Evolutionary conservation across 1,284 basidiomycete species (phyloP).

Genomic region (Trichosporon faecale): DNA sequence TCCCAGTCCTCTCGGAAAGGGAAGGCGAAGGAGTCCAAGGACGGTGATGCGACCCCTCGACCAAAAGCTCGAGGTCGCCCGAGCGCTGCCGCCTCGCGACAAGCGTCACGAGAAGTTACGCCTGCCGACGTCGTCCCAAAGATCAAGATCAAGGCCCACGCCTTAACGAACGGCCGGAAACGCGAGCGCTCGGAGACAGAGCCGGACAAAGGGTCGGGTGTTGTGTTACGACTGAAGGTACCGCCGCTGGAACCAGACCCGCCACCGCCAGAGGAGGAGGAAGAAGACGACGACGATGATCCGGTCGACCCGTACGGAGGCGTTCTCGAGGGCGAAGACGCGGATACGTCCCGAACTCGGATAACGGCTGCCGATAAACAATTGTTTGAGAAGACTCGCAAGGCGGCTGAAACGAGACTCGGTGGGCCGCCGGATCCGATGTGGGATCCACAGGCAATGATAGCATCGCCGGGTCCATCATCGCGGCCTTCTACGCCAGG

Average conservation of each 20-base stretch:
- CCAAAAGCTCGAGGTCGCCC: background rate
- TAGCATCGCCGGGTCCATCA: constrained; percentile 16
- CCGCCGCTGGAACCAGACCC: background rate
- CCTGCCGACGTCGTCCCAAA: constrained; percentile 12
- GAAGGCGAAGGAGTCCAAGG: constrained; percentile 17
- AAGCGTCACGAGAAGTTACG: background rate
- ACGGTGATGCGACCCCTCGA: constrained; percentile 5
- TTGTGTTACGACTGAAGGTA: constrained; percentile 14
- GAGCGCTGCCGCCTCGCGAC: constrained; percentile 12
- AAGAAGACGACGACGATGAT: constrained; percentile 43
- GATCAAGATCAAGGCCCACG: constrained; percentile 17
- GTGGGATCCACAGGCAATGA: constrained; percentile 29
- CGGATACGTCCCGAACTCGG: constrained; percentile 70
- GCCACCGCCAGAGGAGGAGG: constrained; percentile 14
- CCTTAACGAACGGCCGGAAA: background rate
- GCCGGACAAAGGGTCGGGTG: background rate
- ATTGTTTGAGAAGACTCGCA: constrained; percentile 70
- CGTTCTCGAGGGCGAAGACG: constrained; percentile 65
- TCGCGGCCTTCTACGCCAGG: constrained; percentile 27
- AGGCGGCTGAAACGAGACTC: constrained; percentile 62
- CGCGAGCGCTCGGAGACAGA: background rate
- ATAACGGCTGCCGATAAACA: constrained; percentile 67
- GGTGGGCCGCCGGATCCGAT: constrained; percentile 37
- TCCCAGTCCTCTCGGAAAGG: constrained; percentile 17
- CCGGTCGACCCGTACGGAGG: constrained; percentile 69